phyloP scores from a whole-genome alignment of 2,329 filamentous ascomycete species.

The Bipolaris zeicola region DNA sequence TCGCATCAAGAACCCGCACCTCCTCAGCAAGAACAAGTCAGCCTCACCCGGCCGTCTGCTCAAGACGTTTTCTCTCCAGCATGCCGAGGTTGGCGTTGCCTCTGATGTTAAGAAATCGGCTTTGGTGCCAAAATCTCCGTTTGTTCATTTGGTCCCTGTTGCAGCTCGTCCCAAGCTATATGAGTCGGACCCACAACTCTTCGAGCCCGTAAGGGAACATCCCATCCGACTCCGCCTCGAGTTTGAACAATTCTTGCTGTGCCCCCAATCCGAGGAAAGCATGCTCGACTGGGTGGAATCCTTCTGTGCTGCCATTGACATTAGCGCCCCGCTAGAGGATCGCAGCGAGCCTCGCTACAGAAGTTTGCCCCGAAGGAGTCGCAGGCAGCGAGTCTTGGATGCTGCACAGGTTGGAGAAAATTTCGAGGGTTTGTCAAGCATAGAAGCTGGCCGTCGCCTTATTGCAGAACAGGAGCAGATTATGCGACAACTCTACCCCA shows the following conservation, averaged over 20 bases:
- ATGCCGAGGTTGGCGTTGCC: slow-evolving; percentile 76
- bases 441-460: slow-evolving; percentile 46
- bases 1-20: slow-evolving; percentile 62
- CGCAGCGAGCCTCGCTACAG: slow-evolving; percentile 57
- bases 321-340: slow-evolving; percentile 73
- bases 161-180: slow-evolving; percentile 48
- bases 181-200: slow-evolving; percentile 55
- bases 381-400: slow-evolving; percentile 47
- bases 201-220: slow-evolving; percentile 57
- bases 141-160: slow-evolving; percentile 53
- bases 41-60: slow-evolving; percentile 63
- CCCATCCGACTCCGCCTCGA: slow-evolving; percentile 75
- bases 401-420: slow-evolving; percentile 36
- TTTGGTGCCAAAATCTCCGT: slow-evolving; percentile 51
- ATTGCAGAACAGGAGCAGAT: slow-evolving; percentile 57
- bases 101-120: slow-evolving; percentile 69
- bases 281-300: slow-evolving; percentile 73
- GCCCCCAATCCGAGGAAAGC: slow-evolving; percentile 66
- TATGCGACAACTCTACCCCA: slow-evolving; percentile 54
- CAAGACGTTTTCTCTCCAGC: slow-evolving; percentile 72
- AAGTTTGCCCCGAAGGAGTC: slow-evolving; percentile 53
- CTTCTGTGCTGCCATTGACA: slow-evolving; percentile 72
- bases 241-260: slow-evolving; percentile 74
- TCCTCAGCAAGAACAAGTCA: slow-evolving; percentile 56
- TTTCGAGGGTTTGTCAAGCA: slow-evolving; percentile 38